These are phyloP conservation scores for Eimeria praecox DNA, from an alignment of 169 alveolate genomes.

Conservation along the genomic window DNA sequence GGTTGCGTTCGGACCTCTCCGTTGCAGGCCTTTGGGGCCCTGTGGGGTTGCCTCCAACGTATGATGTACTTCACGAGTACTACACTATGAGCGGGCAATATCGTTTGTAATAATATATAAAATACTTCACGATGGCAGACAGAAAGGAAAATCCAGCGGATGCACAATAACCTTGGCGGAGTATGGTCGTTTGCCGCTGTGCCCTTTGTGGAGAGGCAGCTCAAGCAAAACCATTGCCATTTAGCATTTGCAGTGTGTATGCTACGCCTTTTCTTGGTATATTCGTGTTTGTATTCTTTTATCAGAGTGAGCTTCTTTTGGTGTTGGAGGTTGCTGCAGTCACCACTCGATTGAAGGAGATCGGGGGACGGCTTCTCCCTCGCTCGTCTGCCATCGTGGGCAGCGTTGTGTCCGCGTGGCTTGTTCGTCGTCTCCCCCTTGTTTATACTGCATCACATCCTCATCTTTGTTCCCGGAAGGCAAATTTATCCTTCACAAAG, in stretches of 20 bases:
- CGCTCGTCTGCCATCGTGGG: slow-evolving; percentile 30
- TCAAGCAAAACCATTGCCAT: neutral
- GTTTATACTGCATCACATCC: neutral
- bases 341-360: neutral
- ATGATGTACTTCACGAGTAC: neutral
- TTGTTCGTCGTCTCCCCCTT: slow-evolving; percentile 12
- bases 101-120: neutral
- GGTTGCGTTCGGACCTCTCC: neutral
- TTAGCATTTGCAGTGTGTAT: neutral
- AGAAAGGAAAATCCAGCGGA: neutral
- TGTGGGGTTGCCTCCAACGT: neutral
- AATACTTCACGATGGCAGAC: neutral
- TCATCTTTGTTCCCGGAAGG: neutral
- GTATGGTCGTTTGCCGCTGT: neutral
- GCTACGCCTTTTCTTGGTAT: neutral
- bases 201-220: slow-evolving; percentile 6
- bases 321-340: no score
- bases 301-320: neutral
- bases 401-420: neutral
- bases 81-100: neutral
- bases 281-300: neutral
- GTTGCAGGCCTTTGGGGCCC: neutral
- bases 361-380: slow-evolving; percentile 15
- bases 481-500: neutral
- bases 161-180: neutral